Percentiles rank a stretch among this genome's conserved stretches.
phyloP scores from a whole-genome alignment of 345 rosid species.

The Rhodamnia argentea region DNA sequence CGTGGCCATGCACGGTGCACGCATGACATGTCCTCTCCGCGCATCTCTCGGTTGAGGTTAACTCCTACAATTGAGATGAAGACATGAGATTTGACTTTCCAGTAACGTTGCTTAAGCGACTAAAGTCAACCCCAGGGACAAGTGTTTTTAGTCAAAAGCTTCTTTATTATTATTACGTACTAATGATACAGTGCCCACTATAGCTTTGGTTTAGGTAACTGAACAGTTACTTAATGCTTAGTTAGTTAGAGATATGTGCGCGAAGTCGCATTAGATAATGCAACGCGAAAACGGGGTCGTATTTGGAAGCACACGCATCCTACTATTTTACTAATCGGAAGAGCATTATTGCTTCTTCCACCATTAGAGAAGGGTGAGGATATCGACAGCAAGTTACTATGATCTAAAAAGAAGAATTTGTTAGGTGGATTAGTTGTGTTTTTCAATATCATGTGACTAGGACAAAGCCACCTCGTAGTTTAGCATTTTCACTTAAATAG shows the following conservation, averaged over 20 bases:
- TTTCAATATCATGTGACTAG: neutral
- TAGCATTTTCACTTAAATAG: neutral
- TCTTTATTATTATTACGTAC: neutral
- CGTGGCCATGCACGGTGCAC: neutral
- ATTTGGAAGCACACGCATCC: neutral
- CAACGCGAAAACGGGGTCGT: neutral
- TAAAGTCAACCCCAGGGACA: neutral
- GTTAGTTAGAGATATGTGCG: neutral
- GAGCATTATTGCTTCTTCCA: neutral
- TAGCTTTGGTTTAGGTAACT: neutral
- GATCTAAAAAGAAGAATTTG: neutral
- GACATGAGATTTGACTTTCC: neutral
- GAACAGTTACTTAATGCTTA: neutral
- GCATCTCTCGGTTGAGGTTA: neutral
- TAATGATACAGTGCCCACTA: neutral
- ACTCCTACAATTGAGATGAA: neutral
- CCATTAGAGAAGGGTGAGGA: neutral
- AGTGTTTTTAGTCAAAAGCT: neutral
- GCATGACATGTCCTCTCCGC: neutral
- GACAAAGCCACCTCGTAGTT: neutral
- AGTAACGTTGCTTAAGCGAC: neutral
- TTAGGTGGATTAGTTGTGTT: neutral
- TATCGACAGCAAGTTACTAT: neutral
- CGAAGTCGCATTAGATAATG: neutral
- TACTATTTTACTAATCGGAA: neutral